Evolutionary conservation across 345 rosid species (phyloP), one percentile per base, ranked within the genome.

Genomic region (Gossypium mustelinum): DNA sequence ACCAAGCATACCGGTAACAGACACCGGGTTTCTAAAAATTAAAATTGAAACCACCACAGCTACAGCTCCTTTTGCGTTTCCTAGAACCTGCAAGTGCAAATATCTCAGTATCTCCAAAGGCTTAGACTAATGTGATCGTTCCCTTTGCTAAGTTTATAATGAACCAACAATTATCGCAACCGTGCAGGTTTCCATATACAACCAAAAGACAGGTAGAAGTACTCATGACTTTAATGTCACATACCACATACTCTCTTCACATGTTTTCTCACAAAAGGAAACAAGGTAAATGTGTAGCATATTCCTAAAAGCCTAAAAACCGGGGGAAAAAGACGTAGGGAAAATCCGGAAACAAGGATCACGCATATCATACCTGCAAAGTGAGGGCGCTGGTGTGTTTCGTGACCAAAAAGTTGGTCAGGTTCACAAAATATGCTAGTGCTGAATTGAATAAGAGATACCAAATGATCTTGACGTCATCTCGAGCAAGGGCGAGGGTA

Each of bases 1-100:
- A 77, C 98, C 99, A 16, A 96, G 87, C 98, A 96, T 96, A 73
- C 99, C 99, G 1, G 98, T 93, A n/a, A 92, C 93, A 2, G 98
- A 90, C 9, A 96, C 97, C 0, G 98, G 99, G 81, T 96, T 96
- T 77, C 86, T 96, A 85, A 96, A 96, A 51, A 96, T 93, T 71
- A 96, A 82, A 81, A 96, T 93, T 0, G 99, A 96, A 11, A 96
- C 88, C 78, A 96, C 99, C 80, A 96, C 98, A 6, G 98, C 99
- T 70, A 93, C 97, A 4, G 99, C 98, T 41, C 99, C 99, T 83
- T 96, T 96, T 14, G 99, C 99, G 76, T 96, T 96, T 72, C 99
- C 99, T 67, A 96, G 88, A 67, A 96, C 98, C 97, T 96, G 87
- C 72, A 73, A 73, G 45, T 2, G 34, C n/a, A 61, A 62, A 62